Base-by-base conservation (phyloP, 129 eudicot genomes). In the Pittosporum tobira region DNA sequence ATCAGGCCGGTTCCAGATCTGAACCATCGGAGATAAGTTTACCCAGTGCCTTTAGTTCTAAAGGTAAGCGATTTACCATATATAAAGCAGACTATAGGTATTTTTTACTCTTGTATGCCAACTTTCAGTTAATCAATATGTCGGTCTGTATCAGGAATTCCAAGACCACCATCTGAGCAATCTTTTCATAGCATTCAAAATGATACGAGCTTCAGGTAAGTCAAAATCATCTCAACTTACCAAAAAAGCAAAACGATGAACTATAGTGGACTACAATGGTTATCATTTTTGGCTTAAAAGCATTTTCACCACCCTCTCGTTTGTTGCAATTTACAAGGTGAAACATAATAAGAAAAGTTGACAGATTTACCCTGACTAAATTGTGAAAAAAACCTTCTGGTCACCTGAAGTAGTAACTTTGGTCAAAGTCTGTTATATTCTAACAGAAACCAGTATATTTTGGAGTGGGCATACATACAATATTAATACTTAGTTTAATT, bases 131-230 rank as follows among this genome's bases (percentile, higher is more conserved):
- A 3, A 20, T 54, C n/a, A n/a, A 0, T 19, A 4, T 56, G 49
- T 9, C 18, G 49, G 12, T 58, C 61, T 56, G 43, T 60, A 59
- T 54, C 77, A 63, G 80, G 63, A 58, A 28, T 57, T 45, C 75
- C 84, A 18, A 63, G 73, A 64, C 50, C 58, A 25, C 65, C 76
- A 51, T 38, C 71, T 22, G 90, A 74, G 31, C 64, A 71, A 59
- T 38, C 71, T 59, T 48, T 50, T 56, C 67, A 31, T n/a, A 49
- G 59, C 45, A 63, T 55, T 66, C 66, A 70, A 25, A 63, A 45
- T 44, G 82, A 79, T 29, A 45, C 75, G 31, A 49, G 51, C 68
- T 58, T 42, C 59, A 82, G 73, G 95, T 80, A 87, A 62, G 87
- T 36, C 26, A 26, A 29, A 20, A 30, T 19, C 2, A 30, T 31